Base-by-base conservation (phyloP, 306 rosid genomes). In the Rosa lucieae region DNA sequence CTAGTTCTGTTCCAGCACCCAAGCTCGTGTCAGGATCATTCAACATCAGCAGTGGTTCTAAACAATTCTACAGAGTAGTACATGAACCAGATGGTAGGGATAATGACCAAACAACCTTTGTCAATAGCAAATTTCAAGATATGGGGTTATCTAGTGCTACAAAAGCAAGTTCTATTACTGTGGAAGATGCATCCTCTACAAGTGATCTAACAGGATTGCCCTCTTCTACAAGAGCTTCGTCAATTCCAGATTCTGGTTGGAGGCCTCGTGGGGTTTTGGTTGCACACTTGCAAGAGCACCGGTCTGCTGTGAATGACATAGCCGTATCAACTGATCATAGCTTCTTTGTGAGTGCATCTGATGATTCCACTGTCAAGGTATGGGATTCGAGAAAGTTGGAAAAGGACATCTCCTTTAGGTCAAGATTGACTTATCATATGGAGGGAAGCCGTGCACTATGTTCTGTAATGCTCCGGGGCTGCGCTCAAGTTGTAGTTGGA, bases 251-350 rank as follows among this genome's bases (percentile, higher is more conserved):
- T 82, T 91, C 98, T 63, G 99, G 97, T 71, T 95, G 99, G 99
- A 89, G 92, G 84, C 99, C 99, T 4, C 94, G 92, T 46, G 99
- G 99, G 51, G 97, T 95, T 72, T 83, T 95, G 88, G 95, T 92
- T 86, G 99, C 98, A 26, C 99, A 95, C 84, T 96, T 95, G 71
- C 99, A 95, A 85, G 99, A 95, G 89, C 99, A 95, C 74, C 93
- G 90, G 52, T 89, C 99, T 53, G 93, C 98, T 18, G 97, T 95
- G 74, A 92, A 90, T 82, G 92, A 95, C 85, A 80, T 95, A 85
- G 94, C 98, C n/a, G 77, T 91, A 83, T 92, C 98, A 79, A 84
- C 94, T 53, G 99, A 95, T 86, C 92, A 92, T 63, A 91, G 93
- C 75, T 95, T 95, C 80, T 95, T 32, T 32, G 89, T 93, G 81